Evolutionary conservation across 2,329 filamentous ascomycete species (phyloP).

Genomic region (Pyricularia pennisetigena): DNA sequence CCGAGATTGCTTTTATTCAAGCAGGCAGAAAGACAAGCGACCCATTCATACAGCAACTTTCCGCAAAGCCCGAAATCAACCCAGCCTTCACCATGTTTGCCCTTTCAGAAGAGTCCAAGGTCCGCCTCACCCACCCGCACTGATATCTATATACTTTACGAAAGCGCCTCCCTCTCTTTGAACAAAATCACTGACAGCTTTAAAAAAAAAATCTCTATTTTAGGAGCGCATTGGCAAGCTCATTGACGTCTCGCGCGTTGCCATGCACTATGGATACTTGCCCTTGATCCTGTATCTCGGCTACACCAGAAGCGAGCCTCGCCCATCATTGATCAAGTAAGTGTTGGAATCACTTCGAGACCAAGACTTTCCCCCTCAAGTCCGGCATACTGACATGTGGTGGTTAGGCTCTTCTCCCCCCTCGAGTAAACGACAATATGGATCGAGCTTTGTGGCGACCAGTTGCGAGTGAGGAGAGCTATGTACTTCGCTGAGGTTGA

Average conservation of each 20-base stretch:
- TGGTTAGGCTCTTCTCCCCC: constrained; percentile 48
- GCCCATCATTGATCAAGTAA: constrained; percentile 60
- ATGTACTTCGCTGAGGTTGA: background rate
- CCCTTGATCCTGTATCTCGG: constrained; percentile 95
- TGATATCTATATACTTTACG: background rate
- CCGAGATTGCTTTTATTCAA: background rate
- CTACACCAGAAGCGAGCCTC: constrained; percentile 88
- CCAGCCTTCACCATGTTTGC: constrained; percentile 38
- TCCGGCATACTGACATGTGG: constrained; percentile 5
- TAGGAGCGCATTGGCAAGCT: constrained; percentile 97
- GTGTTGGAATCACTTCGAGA: constrained; percentile 9
- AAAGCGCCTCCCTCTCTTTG: background rate
- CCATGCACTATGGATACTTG: constrained; percentile 96
- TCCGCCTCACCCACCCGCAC: constrained; percentile 24
- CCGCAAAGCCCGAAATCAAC: background rate
- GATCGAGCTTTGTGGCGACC: background rate
- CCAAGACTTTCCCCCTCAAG: background rate
- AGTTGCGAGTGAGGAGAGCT: background rate
- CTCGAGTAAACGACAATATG: constrained; percentile 38
- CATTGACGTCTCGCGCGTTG: constrained; percentile 88
- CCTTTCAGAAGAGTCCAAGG: constrained; percentile 97
- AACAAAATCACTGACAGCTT: background rate
- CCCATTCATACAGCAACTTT: background rate
- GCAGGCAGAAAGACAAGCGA: background rate
- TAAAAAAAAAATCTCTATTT: background rate